Base-by-base conservation (phyloP, 352 stramenopile genomes). In the Peronospora destructor region DNA sequence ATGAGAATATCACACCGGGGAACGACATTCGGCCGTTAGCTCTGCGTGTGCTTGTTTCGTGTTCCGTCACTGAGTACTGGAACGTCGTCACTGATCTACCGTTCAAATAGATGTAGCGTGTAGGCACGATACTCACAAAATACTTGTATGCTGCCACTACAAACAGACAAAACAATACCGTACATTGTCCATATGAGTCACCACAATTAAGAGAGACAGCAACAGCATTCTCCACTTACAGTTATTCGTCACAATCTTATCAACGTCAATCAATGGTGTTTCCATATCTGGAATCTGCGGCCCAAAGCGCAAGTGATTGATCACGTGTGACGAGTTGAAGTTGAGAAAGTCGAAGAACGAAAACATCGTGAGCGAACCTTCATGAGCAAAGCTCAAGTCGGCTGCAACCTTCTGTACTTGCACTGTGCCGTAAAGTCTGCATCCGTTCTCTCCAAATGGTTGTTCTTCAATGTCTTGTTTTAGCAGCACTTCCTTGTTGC, bases 141-240 rank as follows among this genome's bases (percentile, higher is more conserved):
- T 94, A 94, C 63, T 92, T 92, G 80, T 94, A 94, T 17, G 75
- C 86, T 33, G 74, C 79, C 52, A 94, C 81, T 91, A 43, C 5
- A 54, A 33, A 23, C 30, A 25, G 2, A 30, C 44, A 32, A 44
- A 34, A 49, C 17, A 34, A 36, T 6, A 26, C 3, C 23, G 4
- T 26, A 26, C 19, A 23, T 1, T 23, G 19, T 26, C 23, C 2
- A 26, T 26, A 26, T 26, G 23, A 26, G 23, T 26, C 23, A 34
- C 5, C 9, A 13, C 25, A 44, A 9, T 2, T 23, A 7, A 14
- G n/a, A 50, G 16, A 6, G 46, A 29, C 2, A 48, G 16, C 57
- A 36, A 2, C 14, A 48, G 11, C 6, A 36, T 11, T 33, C 6
- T 34, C 7, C 8, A 32, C 68, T 35, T 56, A 94, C 83, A 66